Evolutionary conservation across 176 grass and related monocot genomes (phyloP).

Genomic region (Rhynchospora tenuis): DNA sequence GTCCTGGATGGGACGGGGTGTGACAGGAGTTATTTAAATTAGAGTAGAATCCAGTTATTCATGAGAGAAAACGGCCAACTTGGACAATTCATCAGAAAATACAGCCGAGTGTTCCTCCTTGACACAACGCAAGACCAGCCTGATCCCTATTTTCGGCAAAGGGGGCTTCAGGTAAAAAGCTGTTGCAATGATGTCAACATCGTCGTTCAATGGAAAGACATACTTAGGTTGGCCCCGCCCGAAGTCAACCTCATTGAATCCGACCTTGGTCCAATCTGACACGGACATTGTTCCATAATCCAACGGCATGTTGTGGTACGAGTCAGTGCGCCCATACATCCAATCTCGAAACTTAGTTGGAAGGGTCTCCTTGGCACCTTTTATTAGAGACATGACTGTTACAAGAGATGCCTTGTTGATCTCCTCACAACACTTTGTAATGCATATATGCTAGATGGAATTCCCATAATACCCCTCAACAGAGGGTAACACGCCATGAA

Average conservation of each 20-base stretch:
- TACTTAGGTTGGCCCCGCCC: conserved; percentile 54
- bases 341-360: conserved; percentile 39
- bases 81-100: conserved; percentile 45
- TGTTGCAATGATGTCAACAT: conserved; percentile 34
- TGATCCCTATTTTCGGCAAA: conserved; percentile 54
- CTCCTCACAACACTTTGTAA: conserved; percentile 34
- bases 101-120: conserved; percentile 40
- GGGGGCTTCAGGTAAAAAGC: conserved; percentile 60
- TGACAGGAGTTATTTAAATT: no score
- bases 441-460: conserved; percentile 41
- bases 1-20: no score
- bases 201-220: conserved; percentile 55
- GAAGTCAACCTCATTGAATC: conserved; percentile 64
- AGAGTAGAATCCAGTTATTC: no score
- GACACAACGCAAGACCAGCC: conserved; percentile 63
- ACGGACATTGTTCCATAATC: conserved; percentile 64
- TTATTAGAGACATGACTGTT: conserved; percentile 34
- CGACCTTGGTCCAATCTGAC: conserved; percentile 68
- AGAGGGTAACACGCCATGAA: conserved; percentile 36
- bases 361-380: conserved; percentile 44
- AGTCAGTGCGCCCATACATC: conserved; percentile 39
- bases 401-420: conserved; percentile 34
- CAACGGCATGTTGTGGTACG: conserved; percentile 41
- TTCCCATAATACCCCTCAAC: conserved; percentile 67
- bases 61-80: no score